Conservation (phyloP, 345 rosid genomes). For the Citrus reticulata region DNA sequence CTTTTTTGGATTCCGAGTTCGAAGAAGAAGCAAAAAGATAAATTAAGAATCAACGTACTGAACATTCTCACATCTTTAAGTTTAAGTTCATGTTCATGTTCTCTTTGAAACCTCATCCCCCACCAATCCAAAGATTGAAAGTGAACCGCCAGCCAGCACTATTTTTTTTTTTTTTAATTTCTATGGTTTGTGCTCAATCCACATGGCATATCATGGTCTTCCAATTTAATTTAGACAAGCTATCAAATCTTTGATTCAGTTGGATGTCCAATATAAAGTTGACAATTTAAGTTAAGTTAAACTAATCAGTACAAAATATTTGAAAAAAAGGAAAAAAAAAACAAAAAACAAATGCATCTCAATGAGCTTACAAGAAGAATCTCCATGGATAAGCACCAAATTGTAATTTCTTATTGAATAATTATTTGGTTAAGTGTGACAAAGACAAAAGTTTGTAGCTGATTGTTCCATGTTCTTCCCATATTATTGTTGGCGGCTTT, state of each 20-base stretch:
- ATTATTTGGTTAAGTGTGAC: too few relatives aligned
- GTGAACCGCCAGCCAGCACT: background rate
- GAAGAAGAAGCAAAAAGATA: background rate
- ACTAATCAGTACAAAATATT: background rate
- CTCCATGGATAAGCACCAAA: background rate
- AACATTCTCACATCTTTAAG: background rate
- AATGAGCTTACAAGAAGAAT: background rate
- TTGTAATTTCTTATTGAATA: too few relatives aligned
- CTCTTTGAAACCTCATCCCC: too few relatives aligned
- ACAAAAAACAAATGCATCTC: background rate
- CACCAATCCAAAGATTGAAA: background rate
- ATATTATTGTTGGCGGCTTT: background rate
- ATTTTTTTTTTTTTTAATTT: background rate
- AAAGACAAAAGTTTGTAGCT: too few relatives aligned
- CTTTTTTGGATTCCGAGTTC: background rate
- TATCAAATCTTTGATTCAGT: background rate
- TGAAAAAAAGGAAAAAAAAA: too few relatives aligned
- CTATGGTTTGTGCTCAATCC: background rate
- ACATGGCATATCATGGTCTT: background rate
- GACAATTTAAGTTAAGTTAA: background rate
- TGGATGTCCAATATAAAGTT: background rate
- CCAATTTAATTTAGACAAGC: background rate
- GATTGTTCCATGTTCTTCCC: background rate
- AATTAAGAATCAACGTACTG: background rate
- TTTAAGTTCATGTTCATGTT: background rate